These are phyloP conservation scores for Hyaloscypha bicolor DNA, from an alignment of 495 filamentous ascomycete species.

Conservation along the genomic window DNA sequence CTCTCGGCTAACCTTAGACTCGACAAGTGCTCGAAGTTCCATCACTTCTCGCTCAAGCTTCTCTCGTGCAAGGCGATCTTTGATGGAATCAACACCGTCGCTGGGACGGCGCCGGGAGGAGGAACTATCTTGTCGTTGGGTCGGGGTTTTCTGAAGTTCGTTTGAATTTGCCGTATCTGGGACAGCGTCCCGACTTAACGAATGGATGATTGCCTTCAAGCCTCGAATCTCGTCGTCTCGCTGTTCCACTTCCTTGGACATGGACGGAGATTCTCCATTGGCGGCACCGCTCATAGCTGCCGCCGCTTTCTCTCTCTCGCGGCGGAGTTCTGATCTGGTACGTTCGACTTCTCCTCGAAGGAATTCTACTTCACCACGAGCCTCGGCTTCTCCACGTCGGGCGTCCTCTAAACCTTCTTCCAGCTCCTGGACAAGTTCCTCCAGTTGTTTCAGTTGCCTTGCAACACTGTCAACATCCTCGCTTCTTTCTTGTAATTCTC, in stretches of 20 bases:
- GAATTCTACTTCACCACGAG: slow-evolving; percentile 94
- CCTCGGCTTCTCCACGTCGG: slow-evolving; percentile 94
- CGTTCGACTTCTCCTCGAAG: slow-evolving; percentile 93
- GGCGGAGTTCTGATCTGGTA: slow-evolving; percentile 83
- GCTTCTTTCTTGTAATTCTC: slow-evolving; percentile 76
- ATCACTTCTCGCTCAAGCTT: slow-evolving; percentile 77
- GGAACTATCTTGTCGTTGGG: slow-evolving; percentile 43
- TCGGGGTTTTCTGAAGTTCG: slow-evolving; percentile 44
- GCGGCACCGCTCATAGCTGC: slow-evolving; percentile 50
- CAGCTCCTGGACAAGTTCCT: slow-evolving; percentile 93
- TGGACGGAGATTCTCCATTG: slow-evolving; percentile 27
- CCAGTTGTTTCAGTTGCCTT: slow-evolving; percentile 87
- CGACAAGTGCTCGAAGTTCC: slow-evolving; percentile 69
- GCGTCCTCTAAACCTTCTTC: slow-evolving; percentile 98
- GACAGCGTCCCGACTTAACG: slow-evolving; percentile 68
- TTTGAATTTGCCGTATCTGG: slow-evolving; percentile 23
- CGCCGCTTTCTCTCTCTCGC: slow-evolving; percentile 87
- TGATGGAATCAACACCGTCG: slow-evolving; percentile 53
- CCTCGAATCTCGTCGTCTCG: slow-evolving; percentile 97
- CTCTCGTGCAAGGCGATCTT: slow-evolving; percentile 56
- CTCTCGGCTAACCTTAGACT: slow-evolving; percentile 73
- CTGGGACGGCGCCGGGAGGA: slow-evolving; percentile 30
- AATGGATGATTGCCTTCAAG: slow-evolving; percentile 97
- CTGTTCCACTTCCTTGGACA: slow-evolving; percentile 81
- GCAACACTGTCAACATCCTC: slow-evolving; percentile 93